Percentiles rank a stretch among this genome's conserved stretches.
Evolutionary conservation across 495 filamentous ascomycete genomes (phyloP).

Genomic region (Trichocladium antarcticum): DNA sequence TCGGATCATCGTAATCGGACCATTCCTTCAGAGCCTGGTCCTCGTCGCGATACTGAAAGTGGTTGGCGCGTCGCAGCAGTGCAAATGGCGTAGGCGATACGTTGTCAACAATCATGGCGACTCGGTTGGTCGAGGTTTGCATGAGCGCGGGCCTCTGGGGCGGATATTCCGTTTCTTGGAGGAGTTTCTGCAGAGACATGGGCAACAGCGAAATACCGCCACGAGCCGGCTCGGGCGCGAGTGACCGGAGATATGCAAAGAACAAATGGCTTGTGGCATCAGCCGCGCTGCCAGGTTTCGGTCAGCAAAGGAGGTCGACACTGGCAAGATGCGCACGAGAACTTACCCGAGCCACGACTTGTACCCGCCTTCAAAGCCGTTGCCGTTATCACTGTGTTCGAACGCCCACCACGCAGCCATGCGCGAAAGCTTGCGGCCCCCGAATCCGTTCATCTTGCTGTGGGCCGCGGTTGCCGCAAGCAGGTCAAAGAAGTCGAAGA

Average conservation of each 20-base stretch:
- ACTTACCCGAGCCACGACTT: conserved; percentile 56
- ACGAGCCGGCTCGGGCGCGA: conserved; percentile 64
- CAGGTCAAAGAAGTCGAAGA: conserved; percentile 94
- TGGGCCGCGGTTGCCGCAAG: conserved; percentile 69
- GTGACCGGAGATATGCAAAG: conserved; percentile 88
- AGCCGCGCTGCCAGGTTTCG: conserved; percentile 54
- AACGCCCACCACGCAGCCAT: conserved; percentile 99
- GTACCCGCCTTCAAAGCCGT: conserved; percentile 94
- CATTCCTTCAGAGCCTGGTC: conserved; percentile 73
- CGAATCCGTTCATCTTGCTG: conserved; percentile 85
- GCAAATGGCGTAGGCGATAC: conserved; percentile 94
- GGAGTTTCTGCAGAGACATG: conserved; percentile 76
- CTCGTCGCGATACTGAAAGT: conserved; percentile 88
- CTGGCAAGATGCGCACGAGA: not conserved
- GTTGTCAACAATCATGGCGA: conserved; percentile 92
- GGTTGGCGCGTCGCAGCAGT: conserved; percentile 77
- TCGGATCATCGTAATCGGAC: conserved; percentile 78
- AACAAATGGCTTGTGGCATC: conserved; percentile 95
- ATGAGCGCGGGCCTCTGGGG: conserved; percentile 68
- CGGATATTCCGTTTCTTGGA: conserved; percentile 91
- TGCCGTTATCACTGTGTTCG: conserved; percentile 71
- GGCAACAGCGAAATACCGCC: conserved; percentile 75
- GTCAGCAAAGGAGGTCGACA: conserved; percentile 1
- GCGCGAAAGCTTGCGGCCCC: conserved; percentile 84
- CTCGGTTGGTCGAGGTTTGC: conserved; percentile 70